A percentile compares a stretch with the other conserved stretches of the same genome.
phyloP scores from a whole-genome alignment of 805 yeast species.

The Spencermartinsiella europaea region DNA sequence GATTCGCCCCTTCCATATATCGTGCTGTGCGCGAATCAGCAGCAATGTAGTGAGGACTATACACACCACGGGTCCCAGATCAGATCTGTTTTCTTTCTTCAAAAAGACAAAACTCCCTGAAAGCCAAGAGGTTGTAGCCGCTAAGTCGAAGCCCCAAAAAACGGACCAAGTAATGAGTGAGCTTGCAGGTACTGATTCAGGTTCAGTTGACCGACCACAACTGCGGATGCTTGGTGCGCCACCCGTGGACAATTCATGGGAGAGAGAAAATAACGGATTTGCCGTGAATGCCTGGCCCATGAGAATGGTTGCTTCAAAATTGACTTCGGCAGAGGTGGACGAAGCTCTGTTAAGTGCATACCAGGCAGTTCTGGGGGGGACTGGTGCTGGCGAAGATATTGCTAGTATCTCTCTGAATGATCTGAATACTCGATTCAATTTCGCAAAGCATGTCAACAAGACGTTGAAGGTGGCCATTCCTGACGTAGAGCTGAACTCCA shows the following conservation, averaged over 20 bases:
- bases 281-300: constrained; percentile 30
- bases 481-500: constrained; percentile 43
- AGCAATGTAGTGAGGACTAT: background rate
- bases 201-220: constrained; percentile 9
- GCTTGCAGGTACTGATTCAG: background rate
- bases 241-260: constrained; percentile 14
- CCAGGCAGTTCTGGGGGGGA: constrained; percentile 2
- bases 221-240: constrained; percentile 25
- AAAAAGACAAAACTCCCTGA: background rate
- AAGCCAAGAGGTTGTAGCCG: background rate
- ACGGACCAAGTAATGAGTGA: constrained; percentile 1
- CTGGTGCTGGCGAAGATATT: constrained; percentile 8
- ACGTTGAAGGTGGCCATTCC: constrained; percentile 48
- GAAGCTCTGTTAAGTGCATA: constrained; percentile 6
- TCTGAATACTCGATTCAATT: constrained; percentile 44
- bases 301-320: constrained; percentile 18
- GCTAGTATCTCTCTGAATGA: constrained; percentile 33
- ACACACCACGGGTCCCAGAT: background rate
- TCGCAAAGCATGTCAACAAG: constrained; percentile 45
- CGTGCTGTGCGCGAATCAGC: background rate
- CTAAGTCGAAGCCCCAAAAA: constrained; percentile 4
- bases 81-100: background rate
- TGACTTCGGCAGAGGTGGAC: constrained; percentile 15
- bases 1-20: background rate
- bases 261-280: constrained; percentile 13